Evolutionary conservation across 805 yeast genomes (phyloP), one percentile per base, ranked within the genome.

Genomic region (Nematodospora valgi): DNA sequence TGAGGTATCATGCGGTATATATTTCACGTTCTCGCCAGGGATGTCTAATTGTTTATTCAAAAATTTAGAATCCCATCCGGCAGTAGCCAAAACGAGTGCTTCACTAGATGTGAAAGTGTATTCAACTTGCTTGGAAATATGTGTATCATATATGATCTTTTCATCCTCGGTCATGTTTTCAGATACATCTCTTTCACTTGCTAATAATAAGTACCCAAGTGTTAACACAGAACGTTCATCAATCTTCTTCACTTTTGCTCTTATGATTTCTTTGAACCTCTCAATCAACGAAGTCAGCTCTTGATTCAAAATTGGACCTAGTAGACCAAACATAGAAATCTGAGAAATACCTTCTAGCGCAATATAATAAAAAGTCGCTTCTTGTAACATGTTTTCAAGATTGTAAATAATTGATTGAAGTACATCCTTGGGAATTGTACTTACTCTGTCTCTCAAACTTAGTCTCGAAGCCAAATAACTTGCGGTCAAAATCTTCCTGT

Each of bases 51-150:
- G 61, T 29, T 73, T 69, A 18, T 54, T 51, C 44, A 87, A 56
- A 10, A 71, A 66, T 19, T 62, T 67, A 1, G 95, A 80, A 3
- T 69, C 55, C 93, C 95, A 83, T 0, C 96, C 95, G 13, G 78
- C 71, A 0, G 86, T 80, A 4, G 83, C 49, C 10, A 86, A 66
- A 17, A 85, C 69, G 13, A 89, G 58, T 0, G 95, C 88, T 52
- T 91, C 98, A 35, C 98, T 97, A 30, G 81, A 72, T 0, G 87
- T 70, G 45, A 91, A 86, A 14, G 82, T 59, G 33, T 68, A 75
- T 41, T 91, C 97, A n/a, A 78, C 65, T 41, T 84, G 86, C 43
- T 83, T 86, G 0, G 87, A 73, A 4, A 52, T 54, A 51, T 82
- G 80, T 0, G 84, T 70, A 3, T 74, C 80, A 46, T 70, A 78